Base-by-base conservation (phyloP, 306 rosid species). In the Amphicarpaea edgeworthii region DNA sequence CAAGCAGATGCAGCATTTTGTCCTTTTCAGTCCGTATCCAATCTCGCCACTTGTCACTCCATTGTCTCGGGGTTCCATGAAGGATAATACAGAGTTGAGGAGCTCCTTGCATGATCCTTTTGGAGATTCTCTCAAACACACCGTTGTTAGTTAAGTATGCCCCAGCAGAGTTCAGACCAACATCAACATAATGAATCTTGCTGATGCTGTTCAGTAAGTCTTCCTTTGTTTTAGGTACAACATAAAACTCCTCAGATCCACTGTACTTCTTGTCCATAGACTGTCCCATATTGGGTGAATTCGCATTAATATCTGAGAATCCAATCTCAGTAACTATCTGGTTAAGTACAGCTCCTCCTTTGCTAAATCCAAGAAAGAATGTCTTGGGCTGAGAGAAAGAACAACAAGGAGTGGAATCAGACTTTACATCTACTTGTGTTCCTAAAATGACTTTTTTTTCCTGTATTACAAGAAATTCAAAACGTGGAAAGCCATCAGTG, bases 21-120 rank as follows among this genome's bases (percentile, higher is more conserved):
- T 90, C 92, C 64, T 88, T 91, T 50, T 92, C 98, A 53, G 74
- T 42, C 40, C 76, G 30, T 43, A 94, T 88, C 97, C 97, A 94
- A 26, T 72, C 59, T n/a, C 97, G 83, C 43, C 64, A 58, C 12
- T 43, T 68, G 80, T 94, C 97, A 55, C 79, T 12, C 98, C 98
- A 94, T 77, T 90, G 98, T 76, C 95, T 86, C 0, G 97, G 96
- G 6, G 98, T 90, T 61, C 98, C 98, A n/a, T 94, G 97, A 78
- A 94, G 90, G 42, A 87, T 23, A 69, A 94, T 86, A 15, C 87
- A 81, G 46, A 94, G 37, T 72, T 69, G 76, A 37, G 49, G 16
- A 11, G 78, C 76, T 80, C 78, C 85, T 82, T 81, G 79, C 30
- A 41, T 64, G n/a, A 91, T 78, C 74, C 75, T 60, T 38, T 54